Conservation (phyloP, 2,329 filamentous ascomycete genomes). For the Aspergillus costaricaensis region DNA sequence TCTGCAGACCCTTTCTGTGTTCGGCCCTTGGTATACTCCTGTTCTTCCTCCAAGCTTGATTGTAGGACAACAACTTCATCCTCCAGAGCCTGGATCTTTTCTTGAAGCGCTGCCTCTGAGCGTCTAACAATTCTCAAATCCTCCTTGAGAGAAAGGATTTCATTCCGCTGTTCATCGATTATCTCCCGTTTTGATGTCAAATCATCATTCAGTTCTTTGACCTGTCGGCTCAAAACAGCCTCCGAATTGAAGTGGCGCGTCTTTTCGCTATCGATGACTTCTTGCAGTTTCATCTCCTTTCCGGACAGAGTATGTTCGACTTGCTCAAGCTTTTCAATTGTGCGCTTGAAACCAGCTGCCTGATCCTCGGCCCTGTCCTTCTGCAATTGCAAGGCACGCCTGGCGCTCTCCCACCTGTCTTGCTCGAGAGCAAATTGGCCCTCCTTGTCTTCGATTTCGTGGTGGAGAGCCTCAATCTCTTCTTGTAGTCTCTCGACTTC, state of each 20-base stretch:
- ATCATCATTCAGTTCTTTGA: slow-evolving; percentile 72
- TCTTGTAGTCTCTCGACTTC: slow-evolving; percentile 58
- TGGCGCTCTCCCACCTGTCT: slow-evolving; percentile 72
- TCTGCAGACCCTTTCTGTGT: slow-evolving; percentile 62
- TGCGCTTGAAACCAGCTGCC: slow-evolving; percentile 66
- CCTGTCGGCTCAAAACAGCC: slow-evolving; percentile 68
- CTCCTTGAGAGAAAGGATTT: slow-evolving; percentile 67
- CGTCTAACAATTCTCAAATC: slow-evolving; percentile 69
- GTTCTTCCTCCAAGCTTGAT: slow-evolving; percentile 64
- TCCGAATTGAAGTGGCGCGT: slow-evolving; percentile 74
- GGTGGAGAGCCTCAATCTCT: slow-evolving; percentile 63
- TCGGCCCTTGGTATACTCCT: slow-evolving; percentile 60
- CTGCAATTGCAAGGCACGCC: slow-evolving; percentile 65
- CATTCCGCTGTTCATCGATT: slow-evolving; percentile 65
- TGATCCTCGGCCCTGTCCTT: slow-evolving; percentile 68
- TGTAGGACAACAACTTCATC: slow-evolving; percentile 77
- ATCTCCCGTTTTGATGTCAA: slow-evolving; percentile 67
- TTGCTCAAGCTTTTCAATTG: slow-evolving; percentile 69
- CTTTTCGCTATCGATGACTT: slow-evolving; percentile 69
- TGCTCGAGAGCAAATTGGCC: slow-evolving; percentile 70
- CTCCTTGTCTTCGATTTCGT: slow-evolving; percentile 68
- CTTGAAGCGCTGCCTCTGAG: slow-evolving; percentile 62
- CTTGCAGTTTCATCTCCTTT: slow-evolving; percentile 68
- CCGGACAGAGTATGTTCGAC: slow-evolving; percentile 67
- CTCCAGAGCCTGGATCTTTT: slow-evolving; percentile 68